A percentile compares a stretch with the other conserved stretches of the same genome.
Conservation (phyloP, 441 rosid genomes). For the Croton setiger region DNA sequence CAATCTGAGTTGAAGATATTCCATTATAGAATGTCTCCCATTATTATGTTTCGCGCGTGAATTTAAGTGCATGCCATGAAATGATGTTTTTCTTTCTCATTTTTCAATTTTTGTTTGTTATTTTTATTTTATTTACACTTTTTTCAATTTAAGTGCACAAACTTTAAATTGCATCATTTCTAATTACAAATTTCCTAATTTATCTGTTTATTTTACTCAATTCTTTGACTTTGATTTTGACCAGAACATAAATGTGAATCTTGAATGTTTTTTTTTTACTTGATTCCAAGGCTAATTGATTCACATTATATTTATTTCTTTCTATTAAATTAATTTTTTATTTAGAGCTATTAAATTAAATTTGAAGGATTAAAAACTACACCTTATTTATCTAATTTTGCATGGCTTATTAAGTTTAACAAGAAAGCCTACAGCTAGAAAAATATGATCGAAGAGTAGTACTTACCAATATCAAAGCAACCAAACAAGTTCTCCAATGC, state of each 20-base stretch:
- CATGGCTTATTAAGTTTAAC: neutral
- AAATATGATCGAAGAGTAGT: neutral
- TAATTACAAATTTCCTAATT: neutral
- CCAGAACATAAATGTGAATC: no score
- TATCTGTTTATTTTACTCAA: no score
- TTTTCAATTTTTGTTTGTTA: neutral
- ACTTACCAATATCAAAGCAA: constrained; percentile 56
- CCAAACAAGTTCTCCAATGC: constrained; percentile 66
- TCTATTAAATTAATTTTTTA: neutral
- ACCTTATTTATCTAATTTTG: neutral
- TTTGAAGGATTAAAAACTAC: no score
- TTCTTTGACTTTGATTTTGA: no score
- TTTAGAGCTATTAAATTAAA: no score
- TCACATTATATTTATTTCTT: neutral
- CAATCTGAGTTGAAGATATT: neutral
- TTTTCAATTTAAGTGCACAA: neutral
- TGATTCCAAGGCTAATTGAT: no score
- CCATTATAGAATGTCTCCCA: constrained; percentile 10
- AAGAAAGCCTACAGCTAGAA: neutral
- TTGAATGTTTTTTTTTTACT: no score
- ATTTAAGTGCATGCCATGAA: constrained; percentile 17
- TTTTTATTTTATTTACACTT: neutral
- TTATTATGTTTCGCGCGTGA: constrained; percentile 6
- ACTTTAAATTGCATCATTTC: neutral
- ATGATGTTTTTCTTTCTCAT: neutral